Evolutionary conservation across 2,329 filamentous ascomycete species (phyloP).

Genomic region (Sporothrix curviconia): DNA sequence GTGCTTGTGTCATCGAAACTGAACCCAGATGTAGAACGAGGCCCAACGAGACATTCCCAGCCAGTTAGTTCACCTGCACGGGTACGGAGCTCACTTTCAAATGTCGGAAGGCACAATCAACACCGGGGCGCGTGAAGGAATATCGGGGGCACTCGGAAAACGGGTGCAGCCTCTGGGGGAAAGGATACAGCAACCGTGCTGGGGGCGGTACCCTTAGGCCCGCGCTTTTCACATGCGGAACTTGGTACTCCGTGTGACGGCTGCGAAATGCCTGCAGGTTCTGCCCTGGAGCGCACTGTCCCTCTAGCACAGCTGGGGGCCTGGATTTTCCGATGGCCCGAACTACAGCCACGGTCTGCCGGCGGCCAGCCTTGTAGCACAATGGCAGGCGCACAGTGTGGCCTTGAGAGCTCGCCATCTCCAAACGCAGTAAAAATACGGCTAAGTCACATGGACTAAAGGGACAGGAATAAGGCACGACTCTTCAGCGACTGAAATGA

Average conservation of each 20-base stretch:
- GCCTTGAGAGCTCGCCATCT: background rate
- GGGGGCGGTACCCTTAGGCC: background rate
- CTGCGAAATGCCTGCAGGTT: background rate
- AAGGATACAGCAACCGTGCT: background rate
- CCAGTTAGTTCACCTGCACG: no score
- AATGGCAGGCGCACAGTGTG: constrained; percentile 5
- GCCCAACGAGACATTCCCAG: no score
- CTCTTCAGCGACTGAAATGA: no score
- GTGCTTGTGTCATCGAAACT: no score
- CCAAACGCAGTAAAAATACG: background rate
- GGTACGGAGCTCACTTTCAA: no score
- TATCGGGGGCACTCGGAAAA: constrained; percentile 7
- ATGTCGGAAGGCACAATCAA: no score
- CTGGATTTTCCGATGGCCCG: constrained; percentile 19
- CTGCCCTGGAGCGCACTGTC: background rate
- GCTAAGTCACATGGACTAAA: background rate
- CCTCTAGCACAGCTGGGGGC: background rate
- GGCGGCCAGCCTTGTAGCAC: background rate
- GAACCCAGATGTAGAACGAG: no score
- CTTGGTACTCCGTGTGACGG: background rate
- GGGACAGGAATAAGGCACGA: background rate
- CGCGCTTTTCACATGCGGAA: no score
- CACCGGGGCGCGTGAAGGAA: background rate
- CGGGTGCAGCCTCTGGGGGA: background rate
- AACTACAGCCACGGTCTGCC: constrained; percentile 11